phyloP scores from a whole-genome alignment of 2,329 filamentous ascomycete genomes.

The Xylaria sp. region DNA sequence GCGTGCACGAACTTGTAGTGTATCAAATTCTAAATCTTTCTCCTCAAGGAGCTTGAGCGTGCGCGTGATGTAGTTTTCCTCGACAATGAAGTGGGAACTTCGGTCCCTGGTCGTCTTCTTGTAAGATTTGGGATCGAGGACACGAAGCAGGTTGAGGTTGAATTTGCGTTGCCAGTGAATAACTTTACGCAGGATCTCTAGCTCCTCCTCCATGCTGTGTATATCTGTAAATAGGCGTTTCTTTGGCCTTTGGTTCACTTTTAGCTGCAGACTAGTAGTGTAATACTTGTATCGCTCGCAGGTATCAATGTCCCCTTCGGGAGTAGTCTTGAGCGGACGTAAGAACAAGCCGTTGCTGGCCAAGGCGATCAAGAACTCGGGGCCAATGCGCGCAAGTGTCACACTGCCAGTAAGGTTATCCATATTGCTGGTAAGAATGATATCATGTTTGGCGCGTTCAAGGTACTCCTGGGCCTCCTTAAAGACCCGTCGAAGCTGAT shows the following conservation, averaged over 20 bases:
- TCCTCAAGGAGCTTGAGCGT: slow-evolving; percentile 3
- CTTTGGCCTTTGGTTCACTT: slow-evolving; percentile 14
- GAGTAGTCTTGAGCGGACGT: slow-evolving; percentile 1
- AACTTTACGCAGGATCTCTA: slow-evolving; percentile 11
- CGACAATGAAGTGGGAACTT: slow-evolving; percentile 5
- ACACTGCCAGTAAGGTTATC: slow-evolving; percentile 1
- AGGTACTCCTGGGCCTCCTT: slow-evolving; percentile 4
- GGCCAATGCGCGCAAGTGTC: slow-evolving; percentile 11
- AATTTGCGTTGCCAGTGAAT: slow-evolving; percentile 19
- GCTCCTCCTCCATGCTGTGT: slow-evolving; percentile 13
- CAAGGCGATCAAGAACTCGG: slow-evolving; percentile 13
- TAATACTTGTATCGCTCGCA: slow-evolving; percentile 10
- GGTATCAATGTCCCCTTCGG: background rate
- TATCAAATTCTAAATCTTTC: slow-evolving; percentile 1
- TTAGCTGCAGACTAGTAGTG: slow-evolving; percentile 9
- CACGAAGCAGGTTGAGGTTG: slow-evolving; percentile 8
- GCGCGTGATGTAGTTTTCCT: slow-evolving; percentile 6
- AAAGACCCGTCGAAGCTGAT: background rate
- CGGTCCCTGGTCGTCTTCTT: slow-evolving; percentile 11
- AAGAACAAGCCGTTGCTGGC: slow-evolving; percentile 13
- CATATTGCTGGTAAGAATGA: slow-evolving; percentile 10
- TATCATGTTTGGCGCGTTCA: slow-evolving; percentile 9
- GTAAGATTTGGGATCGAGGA: slow-evolving; percentile 14
- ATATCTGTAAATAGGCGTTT: slow-evolving; percentile 14
- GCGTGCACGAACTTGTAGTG: slow-evolving; percentile 1